Evolutionary conservation across 805 yeast species (phyloP).

Genomic region (Saturnispora hagleri): DNA sequence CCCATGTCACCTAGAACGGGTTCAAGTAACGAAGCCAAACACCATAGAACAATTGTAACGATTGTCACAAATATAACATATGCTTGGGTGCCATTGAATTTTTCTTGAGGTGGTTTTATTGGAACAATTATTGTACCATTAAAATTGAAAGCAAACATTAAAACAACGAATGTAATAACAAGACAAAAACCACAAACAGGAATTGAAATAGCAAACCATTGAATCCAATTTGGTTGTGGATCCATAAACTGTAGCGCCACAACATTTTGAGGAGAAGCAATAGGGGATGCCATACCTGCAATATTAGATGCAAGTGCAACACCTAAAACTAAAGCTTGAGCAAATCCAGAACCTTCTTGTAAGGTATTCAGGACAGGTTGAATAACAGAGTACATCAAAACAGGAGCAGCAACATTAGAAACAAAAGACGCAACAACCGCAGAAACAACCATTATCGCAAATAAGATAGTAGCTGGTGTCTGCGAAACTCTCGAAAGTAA

Average conservation of each 20-base stretch:
- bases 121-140: constrained; percentile 41
- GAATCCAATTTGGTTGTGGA: constrained; percentile 79
- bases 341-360: constrained; percentile 69
- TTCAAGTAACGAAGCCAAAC: constrained; percentile 68
- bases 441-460: constrained; percentile 81
- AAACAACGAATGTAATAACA: constrained; percentile 61
- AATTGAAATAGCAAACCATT: constrained; percentile 83
- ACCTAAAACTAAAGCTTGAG: constrained; percentile 79
- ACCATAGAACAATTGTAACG: constrained; percentile 79
- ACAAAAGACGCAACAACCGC: constrained; percentile 90
- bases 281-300: constrained; percentile 97
- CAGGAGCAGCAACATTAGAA: constrained; percentile 96
- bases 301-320: constrained; percentile 88
- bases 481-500: constrained; percentile 80
- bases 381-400: constrained; percentile 79
- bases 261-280: constrained; percentile 93
- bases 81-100: constrained; percentile 64
- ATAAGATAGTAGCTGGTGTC: constrained; percentile 64
- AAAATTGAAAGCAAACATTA: constrained; percentile 53
- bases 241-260: constrained; percentile 83
- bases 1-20: constrained; percentile 91
- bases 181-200: constrained; percentile 67
- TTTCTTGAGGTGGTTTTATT: constrained; percentile 54
- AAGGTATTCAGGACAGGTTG: constrained; percentile 83
- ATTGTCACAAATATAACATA: constrained; percentile 61